Base-by-base conservation (phyloP, 441 rosid species). In the Gossypium schwendimanii region DNA sequence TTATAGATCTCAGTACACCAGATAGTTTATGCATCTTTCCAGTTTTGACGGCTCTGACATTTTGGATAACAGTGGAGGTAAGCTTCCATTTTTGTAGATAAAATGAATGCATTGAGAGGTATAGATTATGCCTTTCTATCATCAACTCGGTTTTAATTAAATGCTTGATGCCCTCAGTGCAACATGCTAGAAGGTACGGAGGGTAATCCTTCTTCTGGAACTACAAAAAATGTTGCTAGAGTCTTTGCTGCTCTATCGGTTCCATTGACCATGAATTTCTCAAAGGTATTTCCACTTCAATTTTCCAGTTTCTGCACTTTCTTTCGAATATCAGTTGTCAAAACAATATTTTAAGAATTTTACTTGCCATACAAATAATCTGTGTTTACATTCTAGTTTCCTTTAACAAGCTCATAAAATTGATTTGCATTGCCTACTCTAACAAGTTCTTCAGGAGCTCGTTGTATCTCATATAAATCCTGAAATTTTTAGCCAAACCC, bases 1-100 rank as follows among this genome's bases (percentile, higher is more conserved):
- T 92, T 67, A 76, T 82, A 3, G 96, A 94, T 82, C 92, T 92
- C 74, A 75, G 90, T 4, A 80, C 85, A 21, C 94, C 96, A 0
- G 99, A 94, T 82, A 80, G 76, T 80, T 81, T 86, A 53, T 89
- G 88, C 71, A 21, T 90, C 71, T 73, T 92, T 12, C 99, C 98
- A 12, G 62, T 87, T 74, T 80, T 91, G 81, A 87, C 92, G n/a
- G 94, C 77, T 44, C 66, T 85, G 73, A 75, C 87, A 55, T 89
- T 94, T 85, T 85, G 77, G 82, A 81, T 87, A 77, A 89, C 89
- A 9, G 97, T 94, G 54, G 98, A 94, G 98, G 99, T 89, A 85
- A 36, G 71, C 52, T 23, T 62, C 63, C 10, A 54, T 5, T 61
- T 59, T 82, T 63, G 60, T 67, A 24, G 20, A 60, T 69, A 53